Evolutionary conservation across 1,284 basidiomycete species (phyloP).

Genomic region (Ceratobasidium sp.): DNA sequence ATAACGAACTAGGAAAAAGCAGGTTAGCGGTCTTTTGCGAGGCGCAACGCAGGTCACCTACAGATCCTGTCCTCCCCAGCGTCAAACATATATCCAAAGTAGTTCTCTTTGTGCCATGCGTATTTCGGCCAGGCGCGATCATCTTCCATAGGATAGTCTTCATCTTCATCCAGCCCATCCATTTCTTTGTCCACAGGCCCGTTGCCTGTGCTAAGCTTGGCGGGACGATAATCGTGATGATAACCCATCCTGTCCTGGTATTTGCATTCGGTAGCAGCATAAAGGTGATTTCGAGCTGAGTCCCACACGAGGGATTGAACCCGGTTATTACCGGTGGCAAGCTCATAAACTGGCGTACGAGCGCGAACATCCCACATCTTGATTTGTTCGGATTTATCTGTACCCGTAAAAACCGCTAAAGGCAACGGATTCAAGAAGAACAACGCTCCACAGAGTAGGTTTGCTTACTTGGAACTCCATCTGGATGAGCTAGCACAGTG

Average conservation of each 20-base stretch:
- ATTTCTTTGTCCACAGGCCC: slow-evolving; percentile 13
- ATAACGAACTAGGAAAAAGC: slow-evolving; percentile 20
- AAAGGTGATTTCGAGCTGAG: slow-evolving; percentile 15
- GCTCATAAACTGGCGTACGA: slow-evolving; percentile 34
- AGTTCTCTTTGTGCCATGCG: slow-evolving; percentile 41
- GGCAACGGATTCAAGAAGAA: neutral
- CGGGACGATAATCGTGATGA: slow-evolving; percentile 42
- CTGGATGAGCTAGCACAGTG: slow-evolving; percentile 12
- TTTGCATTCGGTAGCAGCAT: slow-evolving; percentile 39
- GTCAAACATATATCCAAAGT: slow-evolving; percentile 40
- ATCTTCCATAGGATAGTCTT: slow-evolving; percentile 17
- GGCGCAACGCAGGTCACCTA: slow-evolving; percentile 17
- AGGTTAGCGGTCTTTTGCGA: too few relatives aligned
- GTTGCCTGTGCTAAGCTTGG: neutral
- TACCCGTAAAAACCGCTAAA: slow-evolving; percentile 35
- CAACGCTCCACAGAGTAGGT: neutral
- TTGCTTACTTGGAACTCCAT: slow-evolving; percentile 32
- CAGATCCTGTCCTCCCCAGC: slow-evolving; percentile 37
- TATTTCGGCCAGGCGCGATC: slow-evolving; percentile 31
- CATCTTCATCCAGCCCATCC: slow-evolving; percentile 38
- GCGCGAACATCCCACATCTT: slow-evolving; percentile 44
- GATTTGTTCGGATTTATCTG: slow-evolving; percentile 18
- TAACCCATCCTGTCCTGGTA: slow-evolving; percentile 33
- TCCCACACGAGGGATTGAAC: slow-evolving; percentile 42
- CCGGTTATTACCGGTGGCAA: slow-evolving; percentile 42